Percentiles rank a stretch among this genome's conserved stretches.
Evolutionary conservation across 441 rosid species (phyloP).

Genomic region (Pelargonium citronellum): DNA sequence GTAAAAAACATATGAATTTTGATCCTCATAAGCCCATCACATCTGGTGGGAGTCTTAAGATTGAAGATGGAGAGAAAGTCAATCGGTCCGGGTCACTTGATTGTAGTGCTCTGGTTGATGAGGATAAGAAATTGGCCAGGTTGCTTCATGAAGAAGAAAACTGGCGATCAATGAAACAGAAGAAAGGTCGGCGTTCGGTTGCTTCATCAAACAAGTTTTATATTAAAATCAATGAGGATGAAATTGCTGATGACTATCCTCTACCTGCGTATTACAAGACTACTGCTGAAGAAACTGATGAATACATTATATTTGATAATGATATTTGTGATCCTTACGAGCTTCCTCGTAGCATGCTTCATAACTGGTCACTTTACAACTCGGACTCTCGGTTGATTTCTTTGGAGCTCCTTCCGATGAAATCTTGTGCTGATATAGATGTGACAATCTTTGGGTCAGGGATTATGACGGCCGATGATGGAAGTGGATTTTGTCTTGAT

Average conservation of each 20-base stretch:
- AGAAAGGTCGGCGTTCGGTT: slow-evolving; percentile 35
- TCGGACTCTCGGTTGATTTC: slow-evolving; percentile 61
- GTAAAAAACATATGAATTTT: slow-evolving; percentile 26
- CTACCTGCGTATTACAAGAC: slow-evolving; percentile 65
- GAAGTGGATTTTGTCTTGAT: slow-evolving; percentile 51
- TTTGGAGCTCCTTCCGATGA: slow-evolving; percentile 83
- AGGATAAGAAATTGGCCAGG: slow-evolving; percentile 47
- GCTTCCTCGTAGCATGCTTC: slow-evolving; percentile 60
- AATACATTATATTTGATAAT: slow-evolving; percentile 39
- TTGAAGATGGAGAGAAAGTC: slow-evolving; percentile 24
- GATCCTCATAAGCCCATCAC: slow-evolving; percentile 21
- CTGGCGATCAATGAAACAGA: slow-evolving; percentile 47
- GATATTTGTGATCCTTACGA: slow-evolving; percentile 36
- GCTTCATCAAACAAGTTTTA: slow-evolving; percentile 43
- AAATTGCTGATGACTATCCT: slow-evolving; percentile 78
- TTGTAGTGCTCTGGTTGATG: slow-evolving; percentile 41
- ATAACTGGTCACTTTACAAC: slow-evolving; percentile 80
- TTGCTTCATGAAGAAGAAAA: slow-evolving; percentile 60
- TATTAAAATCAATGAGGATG: slow-evolving; percentile 73
- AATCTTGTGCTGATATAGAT: slow-evolving; percentile 59
- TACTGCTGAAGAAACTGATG: slow-evolving; percentile 58
- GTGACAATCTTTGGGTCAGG: slow-evolving; percentile 80
- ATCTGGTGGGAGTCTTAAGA: slow-evolving; percentile 33
- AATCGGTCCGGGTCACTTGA: slow-evolving; percentile 22
- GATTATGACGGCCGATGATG: slow-evolving; percentile 53